A percentile compares a stretch with the other conserved stretches of the same genome.
phyloP scores from a whole-genome alignment of 2,329 filamentous ascomycete species.

The Fusarium avenaceum region DNA sequence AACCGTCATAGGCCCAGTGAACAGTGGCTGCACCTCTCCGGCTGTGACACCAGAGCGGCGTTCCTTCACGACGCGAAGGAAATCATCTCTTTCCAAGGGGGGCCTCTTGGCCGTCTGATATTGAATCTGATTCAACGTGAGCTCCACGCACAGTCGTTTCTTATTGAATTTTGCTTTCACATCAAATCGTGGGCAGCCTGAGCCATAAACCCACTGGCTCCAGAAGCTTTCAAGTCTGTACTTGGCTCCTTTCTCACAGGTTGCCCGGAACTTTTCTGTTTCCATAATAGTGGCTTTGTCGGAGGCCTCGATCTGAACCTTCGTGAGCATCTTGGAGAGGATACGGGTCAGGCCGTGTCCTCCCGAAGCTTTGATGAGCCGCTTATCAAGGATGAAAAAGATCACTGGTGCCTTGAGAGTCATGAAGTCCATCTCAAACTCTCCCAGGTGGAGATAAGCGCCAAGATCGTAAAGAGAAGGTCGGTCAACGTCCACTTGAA shows the following conservation, averaged over 20 bases:
- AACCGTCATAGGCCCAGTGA: conserved; percentile 97
- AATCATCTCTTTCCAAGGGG: conserved; percentile 77
- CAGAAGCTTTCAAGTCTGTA: conserved; percentile 91
- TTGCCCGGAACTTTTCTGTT: conserved; percentile 80
- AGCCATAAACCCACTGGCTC: conserved; percentile 89
- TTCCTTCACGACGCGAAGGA: conserved; percentile 88
- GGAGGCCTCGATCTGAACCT: conserved; percentile 77
- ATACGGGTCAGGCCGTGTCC: conserved; percentile 89
- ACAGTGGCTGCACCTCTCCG: conserved; percentile 80
- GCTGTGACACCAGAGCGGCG: conserved; percentile 76
- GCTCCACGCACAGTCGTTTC: conserved; percentile 94
- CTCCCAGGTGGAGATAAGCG: conserved; percentile 80
- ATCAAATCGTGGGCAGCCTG: conserved; percentile 89
- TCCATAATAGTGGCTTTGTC: conserved; percentile 80
- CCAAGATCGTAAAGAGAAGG: conserved; percentile 88
- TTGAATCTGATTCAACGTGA: conserved; percentile 85
- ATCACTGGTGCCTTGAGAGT: conserved; percentile 90
- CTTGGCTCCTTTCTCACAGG: conserved; percentile 90
- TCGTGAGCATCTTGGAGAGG: conserved; percentile 86
- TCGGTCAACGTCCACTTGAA: conserved; percentile 83
- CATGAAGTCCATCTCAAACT: conserved; percentile 91
- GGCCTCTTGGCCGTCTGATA: conserved; percentile 59
- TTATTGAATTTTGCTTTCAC: conserved; percentile 96
- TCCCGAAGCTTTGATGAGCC: conserved; percentile 85
- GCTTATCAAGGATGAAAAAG: conserved; percentile 91